Evolutionary conservation across 331 rosid species (phyloP).

Genomic region (Prunus yedoensis): DNA sequence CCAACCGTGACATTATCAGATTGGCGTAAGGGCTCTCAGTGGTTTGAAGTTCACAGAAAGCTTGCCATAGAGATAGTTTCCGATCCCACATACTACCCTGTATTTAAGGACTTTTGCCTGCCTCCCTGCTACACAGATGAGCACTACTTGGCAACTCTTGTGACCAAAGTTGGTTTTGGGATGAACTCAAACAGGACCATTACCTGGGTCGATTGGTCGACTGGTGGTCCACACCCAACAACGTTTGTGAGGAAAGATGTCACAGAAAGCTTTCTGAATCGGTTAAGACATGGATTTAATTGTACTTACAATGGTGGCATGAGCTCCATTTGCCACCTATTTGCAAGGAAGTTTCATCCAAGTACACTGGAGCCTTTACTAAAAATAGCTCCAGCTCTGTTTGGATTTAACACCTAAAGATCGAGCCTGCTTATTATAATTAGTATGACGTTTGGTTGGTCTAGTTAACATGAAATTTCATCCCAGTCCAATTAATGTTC

Average conservation of each 20-base stretch:
- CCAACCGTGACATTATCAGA: conserved; percentile 26
- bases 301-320: conserved; percentile 36
- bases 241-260: conserved; percentile 24
- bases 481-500: no score
- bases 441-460: background rate
- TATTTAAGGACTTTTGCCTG: conserved; percentile 25
- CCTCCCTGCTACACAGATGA: conserved; percentile 45
- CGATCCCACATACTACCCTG: conserved; percentile 21
- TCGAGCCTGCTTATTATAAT: no score
- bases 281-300: conserved; percentile 28
- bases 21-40: conserved; percentile 43
- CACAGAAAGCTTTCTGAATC: conserved; percentile 22
- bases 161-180: conserved; percentile 14
- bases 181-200: conserved; percentile 29
- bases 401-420: conserved; percentile 13
- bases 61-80: conserved; percentile 32
- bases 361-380: conserved; percentile 29
- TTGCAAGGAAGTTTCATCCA: conserved; percentile 42
- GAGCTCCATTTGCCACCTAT: conserved; percentile 31
- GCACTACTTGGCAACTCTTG: conserved; percentile 43
- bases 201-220: conserved; percentile 52
- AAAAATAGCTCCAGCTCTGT: conserved; percentile 16
- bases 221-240: conserved; percentile 37
- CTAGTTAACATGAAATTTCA: background rate
- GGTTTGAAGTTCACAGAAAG: conserved; percentile 34